A percentile compares a stretch with the other conserved stretches of the same genome.
Conservation (phyloP, 2,329 filamentous ascomycete species). For the Botrytis byssoidea region DNA sequence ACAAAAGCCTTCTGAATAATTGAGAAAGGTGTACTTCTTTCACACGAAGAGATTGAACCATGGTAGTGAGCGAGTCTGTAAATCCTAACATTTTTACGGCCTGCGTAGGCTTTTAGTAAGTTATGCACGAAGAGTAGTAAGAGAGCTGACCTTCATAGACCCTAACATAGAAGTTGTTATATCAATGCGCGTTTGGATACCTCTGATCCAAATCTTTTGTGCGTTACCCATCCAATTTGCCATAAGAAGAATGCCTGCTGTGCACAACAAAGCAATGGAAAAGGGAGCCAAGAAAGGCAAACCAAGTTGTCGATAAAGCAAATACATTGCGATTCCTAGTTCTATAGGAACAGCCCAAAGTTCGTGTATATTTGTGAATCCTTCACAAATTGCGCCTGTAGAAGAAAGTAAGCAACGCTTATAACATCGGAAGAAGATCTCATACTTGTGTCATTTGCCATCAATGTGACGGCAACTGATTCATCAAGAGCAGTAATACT, state of each 20-base stretch:
- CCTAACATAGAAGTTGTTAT: slow-evolving; percentile 36
- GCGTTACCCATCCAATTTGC: slow-evolving; percentile 32
- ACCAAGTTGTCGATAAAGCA: slow-evolving; percentile 37
- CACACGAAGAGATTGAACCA: slow-evolving; percentile 41
- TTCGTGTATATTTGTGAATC: slow-evolving; percentile 37
- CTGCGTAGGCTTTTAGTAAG: slow-evolving; percentile 23
- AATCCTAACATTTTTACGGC: slow-evolving; percentile 41
- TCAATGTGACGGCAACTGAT: slow-evolving; percentile 26
- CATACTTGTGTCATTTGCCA: slow-evolving; percentile 22
- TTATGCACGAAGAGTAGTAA: not conserved
- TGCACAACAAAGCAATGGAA: slow-evolving; percentile 33
- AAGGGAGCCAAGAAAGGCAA: slow-evolving; percentile 32
- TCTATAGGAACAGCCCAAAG: slow-evolving; percentile 38
- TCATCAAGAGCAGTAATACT: slow-evolving; percentile 33
- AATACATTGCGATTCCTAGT: slow-evolving; percentile 34
- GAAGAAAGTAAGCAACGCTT: not conserved
- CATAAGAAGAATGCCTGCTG: slow-evolving; percentile 30
- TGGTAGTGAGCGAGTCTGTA: slow-evolving; percentile 37
- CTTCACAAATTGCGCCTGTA: slow-evolving; percentile 33
- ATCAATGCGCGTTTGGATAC: slow-evolving; percentile 37
- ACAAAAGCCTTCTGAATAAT: slow-evolving; percentile 41
- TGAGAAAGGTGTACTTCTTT: slow-evolving; percentile 44
- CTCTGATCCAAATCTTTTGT: slow-evolving; percentile 37
- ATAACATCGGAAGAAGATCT: not conserved
- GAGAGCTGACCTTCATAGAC: slow-evolving; percentile 35